Conservation (phyloP, 176 grass and related monocot genomes). For the Eragrostis nindensis region DNA sequence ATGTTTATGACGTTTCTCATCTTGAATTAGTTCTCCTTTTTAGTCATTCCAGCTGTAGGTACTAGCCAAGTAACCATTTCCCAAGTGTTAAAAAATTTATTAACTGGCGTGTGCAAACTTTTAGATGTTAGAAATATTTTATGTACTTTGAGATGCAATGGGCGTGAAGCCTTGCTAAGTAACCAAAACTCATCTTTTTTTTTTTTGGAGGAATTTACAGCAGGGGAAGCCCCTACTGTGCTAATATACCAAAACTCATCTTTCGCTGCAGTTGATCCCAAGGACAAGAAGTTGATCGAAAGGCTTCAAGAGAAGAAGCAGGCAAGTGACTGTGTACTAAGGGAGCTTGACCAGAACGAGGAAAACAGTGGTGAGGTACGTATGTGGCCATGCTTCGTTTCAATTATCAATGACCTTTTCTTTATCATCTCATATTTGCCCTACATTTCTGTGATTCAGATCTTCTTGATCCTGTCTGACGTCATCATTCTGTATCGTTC, state of each 20-base stretch:
- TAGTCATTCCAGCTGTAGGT: not conserved
- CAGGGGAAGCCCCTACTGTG: too few species aligned
- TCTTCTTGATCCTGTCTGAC: not conserved
- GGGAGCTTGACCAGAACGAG: not conserved
- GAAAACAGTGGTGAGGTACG: slow-evolving; percentile 9
- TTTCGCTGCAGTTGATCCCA: slow-evolving; percentile 34
- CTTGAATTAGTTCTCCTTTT: not conserved
- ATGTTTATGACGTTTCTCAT: not conserved
- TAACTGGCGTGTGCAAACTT: not conserved
- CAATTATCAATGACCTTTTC: not conserved
- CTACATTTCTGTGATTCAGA: not conserved
- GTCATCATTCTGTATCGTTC: not conserved
- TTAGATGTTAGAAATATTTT: not conserved
- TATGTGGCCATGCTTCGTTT: not conserved
- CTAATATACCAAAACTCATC: not conserved
- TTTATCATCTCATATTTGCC: not conserved
- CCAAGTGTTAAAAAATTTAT: not conserved
- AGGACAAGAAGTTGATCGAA: slow-evolving; percentile 35
- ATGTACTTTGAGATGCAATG: not conserved
- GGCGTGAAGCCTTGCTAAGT: not conserved
- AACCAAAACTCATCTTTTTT: slow-evolving; percentile 6
- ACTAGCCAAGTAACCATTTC: not conserved
- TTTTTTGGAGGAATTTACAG: too few species aligned
- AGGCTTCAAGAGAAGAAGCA: slow-evolving; percentile 31
- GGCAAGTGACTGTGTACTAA: not conserved